Evolutionary conservation across 331 rosid species (phyloP).

Genomic region (Phaseolus coccineus): DNA sequence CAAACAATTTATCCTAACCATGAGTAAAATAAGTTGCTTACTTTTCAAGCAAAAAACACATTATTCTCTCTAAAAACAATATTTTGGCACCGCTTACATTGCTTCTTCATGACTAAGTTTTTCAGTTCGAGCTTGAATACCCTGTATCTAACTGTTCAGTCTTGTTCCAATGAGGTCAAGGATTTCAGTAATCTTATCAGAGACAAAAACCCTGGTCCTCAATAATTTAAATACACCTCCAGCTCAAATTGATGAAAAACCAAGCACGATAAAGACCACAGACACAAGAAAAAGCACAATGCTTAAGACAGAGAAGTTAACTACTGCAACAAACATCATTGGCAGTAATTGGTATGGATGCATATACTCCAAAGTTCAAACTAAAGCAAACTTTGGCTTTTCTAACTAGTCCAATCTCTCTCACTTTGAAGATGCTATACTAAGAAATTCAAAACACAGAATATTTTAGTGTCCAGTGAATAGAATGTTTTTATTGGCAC

Average conservation of each 20-base stretch:
- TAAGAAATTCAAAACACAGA: background rate
- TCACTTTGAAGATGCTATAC: background rate
- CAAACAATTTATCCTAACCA: slow-evolving; percentile 18
- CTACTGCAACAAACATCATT: background rate
- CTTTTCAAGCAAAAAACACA: background rate
- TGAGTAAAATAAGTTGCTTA: slow-evolving; percentile 4
- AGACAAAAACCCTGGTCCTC: background rate
- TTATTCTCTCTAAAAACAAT: background rate
- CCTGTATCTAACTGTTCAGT: background rate
- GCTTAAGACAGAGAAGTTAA: background rate
- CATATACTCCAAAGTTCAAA: background rate
- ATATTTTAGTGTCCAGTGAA: slow-evolving; percentile 1
- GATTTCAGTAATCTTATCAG: background rate
- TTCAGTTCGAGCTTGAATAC: background rate
- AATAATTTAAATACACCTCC: background rate
- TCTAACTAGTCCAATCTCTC: slow-evolving; percentile 17
- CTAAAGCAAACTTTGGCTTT: background rate
- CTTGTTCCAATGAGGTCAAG: background rate
- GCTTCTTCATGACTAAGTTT: slow-evolving; percentile 15
- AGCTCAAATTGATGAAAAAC: slow-evolving; percentile 6
- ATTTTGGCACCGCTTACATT: background rate
- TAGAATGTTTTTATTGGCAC: background rate
- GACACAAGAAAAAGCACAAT: background rate
- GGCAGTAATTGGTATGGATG: slow-evolving; percentile 3
- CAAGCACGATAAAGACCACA: slow-evolving; percentile 1